Evolutionary conservation across 2,329 filamentous ascomycete species (phyloP).

Genomic region (Cryphonectria radicalis): DNA sequence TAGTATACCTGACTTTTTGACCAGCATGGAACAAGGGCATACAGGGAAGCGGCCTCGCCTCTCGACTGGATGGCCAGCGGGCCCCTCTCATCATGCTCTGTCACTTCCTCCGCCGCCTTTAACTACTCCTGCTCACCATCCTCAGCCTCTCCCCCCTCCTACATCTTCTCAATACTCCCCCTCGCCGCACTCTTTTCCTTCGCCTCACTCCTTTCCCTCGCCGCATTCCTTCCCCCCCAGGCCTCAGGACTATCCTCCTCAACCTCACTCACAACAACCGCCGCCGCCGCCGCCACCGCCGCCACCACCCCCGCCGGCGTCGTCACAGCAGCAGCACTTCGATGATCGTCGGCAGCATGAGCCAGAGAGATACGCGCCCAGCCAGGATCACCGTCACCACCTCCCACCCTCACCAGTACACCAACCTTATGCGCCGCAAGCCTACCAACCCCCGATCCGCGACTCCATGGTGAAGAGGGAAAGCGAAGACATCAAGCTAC

Average conservation of each 20-base stretch:
- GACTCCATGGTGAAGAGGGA: slow-evolving; percentile 63
- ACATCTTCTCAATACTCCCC: slow-evolving; percentile 42
- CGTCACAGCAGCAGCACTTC: slow-evolving; percentile 33
- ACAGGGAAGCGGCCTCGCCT: slow-evolving; percentile 65
- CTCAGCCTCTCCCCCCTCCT: slow-evolving; percentile 41
- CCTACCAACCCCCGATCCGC: slow-evolving; percentile 45
- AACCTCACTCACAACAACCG: slow-evolving; percentile 33
- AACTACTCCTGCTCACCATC: slow-evolving; percentile 38
- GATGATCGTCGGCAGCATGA: slow-evolving; percentile 43
- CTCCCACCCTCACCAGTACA: slow-evolving; percentile 40
- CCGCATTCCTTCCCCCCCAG: slow-evolving; percentile 36
- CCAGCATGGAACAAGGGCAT: slow-evolving; percentile 64
- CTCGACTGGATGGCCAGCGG: slow-evolving; percentile 50
- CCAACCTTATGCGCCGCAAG: slow-evolving; percentile 37
- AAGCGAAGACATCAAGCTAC: slow-evolving; percentile 50
- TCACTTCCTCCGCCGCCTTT: slow-evolving; percentile 48
- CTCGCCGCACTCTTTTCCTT: slow-evolving; percentile 30
- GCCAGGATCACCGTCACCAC: slow-evolving; percentile 56
- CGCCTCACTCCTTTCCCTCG: slow-evolving; percentile 36
- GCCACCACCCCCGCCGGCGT: slow-evolving; percentile 24
- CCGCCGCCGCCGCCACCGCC: neutral
- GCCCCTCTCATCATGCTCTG: slow-evolving; percentile 52
- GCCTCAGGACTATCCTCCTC: slow-evolving; percentile 43
- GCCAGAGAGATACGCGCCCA: slow-evolving; percentile 56
- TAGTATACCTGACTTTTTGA: slow-evolving; percentile 44